A percentile compares a stretch with the other conserved stretches of the same genome.
These are phyloP conservation scores for Boletus barrowsii DNA, from an alignment of 768 basidiomycete genomes.

Conservation along the genomic window DNA sequence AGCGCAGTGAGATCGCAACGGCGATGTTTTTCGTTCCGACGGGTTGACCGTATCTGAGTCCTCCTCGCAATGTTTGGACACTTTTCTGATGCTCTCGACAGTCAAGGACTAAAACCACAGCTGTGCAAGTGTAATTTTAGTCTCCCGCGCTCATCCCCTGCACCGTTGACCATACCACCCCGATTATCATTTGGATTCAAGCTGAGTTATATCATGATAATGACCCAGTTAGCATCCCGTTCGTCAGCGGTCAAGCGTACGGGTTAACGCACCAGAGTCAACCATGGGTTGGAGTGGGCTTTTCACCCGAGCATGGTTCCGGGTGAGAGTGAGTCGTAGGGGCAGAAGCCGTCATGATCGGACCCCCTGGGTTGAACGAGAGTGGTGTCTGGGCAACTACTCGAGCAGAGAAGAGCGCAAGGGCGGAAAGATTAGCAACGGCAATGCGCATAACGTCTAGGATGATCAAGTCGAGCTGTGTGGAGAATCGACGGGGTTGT, in stretches of 20 bases:
- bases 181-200: background rate
- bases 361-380: background rate
- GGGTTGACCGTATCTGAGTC: no score
- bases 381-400: background rate
- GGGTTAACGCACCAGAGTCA: background rate
- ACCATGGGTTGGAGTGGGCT: background rate
- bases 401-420: background rate
- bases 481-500: background rate
- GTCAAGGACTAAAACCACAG: background rate
- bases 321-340: background rate
- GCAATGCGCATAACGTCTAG: background rate
- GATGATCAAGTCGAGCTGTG: background rate
- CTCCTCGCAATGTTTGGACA: background rate
- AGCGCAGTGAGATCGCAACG: no score
- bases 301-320: background rate
- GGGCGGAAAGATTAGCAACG: background rate
- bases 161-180: background rate
- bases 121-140: background rate
- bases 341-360: background rate
- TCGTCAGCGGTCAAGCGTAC: background rate
- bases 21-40: no score
- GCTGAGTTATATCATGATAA: background rate
- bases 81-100: background rate
- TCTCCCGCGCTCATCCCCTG: background rate
- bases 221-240: background rate